Evolutionary conservation across 345 rosid species (phyloP).

Genomic region (Salix suchowensis): DNA sequence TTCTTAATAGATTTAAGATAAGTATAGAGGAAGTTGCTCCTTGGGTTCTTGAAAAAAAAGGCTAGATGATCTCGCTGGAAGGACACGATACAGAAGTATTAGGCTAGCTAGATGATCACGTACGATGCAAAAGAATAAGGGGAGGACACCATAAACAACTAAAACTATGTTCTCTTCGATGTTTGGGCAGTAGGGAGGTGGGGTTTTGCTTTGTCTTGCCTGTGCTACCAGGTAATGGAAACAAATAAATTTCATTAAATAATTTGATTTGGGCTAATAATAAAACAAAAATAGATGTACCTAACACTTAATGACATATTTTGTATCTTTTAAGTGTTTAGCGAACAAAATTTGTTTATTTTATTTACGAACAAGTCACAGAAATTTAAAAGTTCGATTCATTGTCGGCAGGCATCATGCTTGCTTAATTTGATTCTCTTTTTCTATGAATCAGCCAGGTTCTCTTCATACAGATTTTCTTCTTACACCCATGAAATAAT

Average conservation of each 20-base stretch:
- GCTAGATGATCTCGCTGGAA: neutral
- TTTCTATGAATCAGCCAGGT: too few species aligned
- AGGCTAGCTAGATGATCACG: neutral
- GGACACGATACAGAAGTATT: conserved; percentile 21
- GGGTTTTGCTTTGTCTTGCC: conserved; percentile 9
- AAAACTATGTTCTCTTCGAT: conserved; percentile 23
- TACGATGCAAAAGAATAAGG: too few species aligned
- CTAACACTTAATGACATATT: conserved; percentile 16
- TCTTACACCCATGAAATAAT: too few species aligned
- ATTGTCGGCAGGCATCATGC: conserved; percentile 28
- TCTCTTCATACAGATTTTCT: too few species aligned
- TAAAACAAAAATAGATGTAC: conserved; percentile 23
- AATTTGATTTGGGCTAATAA: conserved; percentile 12
- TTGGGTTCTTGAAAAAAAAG: conserved; percentile 7
- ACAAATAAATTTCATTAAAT: conserved; percentile 11
- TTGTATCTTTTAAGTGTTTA: conserved; percentile 22
- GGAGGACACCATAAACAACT: conserved; percentile 22
- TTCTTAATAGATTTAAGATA: too few species aligned
- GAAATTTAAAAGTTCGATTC: neutral
- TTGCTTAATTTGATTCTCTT: neutral
- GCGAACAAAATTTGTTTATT: neutral
- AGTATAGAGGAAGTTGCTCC: neutral
- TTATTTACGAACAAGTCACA: neutral
- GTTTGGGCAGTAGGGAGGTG: conserved; percentile 18
- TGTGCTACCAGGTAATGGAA: conserved; percentile 16